These are phyloP conservation scores for Hymenoscyphus fructigenus DNA, from an alignment of 2,329 filamentous ascomycete genomes.

Conservation along the genomic window DNA sequence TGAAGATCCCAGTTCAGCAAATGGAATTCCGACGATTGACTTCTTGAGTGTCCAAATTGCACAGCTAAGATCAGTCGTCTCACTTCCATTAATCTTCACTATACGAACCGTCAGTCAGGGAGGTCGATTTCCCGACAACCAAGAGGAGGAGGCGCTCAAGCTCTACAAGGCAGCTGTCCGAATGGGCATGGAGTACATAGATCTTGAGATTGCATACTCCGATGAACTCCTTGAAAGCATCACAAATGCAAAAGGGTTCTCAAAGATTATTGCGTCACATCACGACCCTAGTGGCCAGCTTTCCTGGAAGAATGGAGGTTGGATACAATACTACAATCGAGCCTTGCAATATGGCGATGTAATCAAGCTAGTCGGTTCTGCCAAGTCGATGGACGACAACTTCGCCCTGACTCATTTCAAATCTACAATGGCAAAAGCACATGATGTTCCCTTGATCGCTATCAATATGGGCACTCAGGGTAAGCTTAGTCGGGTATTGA, in stretches of 20 bases:
- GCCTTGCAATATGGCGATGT: conserved; percentile 88
- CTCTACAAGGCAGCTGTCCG: conserved; percentile 79
- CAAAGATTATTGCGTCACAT: conserved; percentile 90
- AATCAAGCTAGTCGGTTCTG: conserved; percentile 89
- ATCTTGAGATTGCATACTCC: conserved; percentile 86
- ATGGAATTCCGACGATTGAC: conserved; percentile 62
- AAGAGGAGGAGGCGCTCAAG: conserved; percentile 65
- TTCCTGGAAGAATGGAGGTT: conserved; percentile 90
- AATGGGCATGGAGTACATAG: conserved; percentile 87
- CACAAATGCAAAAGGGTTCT: conserved; percentile 63
- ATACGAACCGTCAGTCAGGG: conserved; percentile 83
- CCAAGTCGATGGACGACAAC: conserved; percentile 77
- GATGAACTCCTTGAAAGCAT: conserved; percentile 71
- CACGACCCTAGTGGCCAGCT: conserved; percentile 79
- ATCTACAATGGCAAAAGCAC: conserved; percentile 66
- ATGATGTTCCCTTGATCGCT: conserved; percentile 82
- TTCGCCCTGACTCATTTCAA: conserved; percentile 82
- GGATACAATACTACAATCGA: conserved; percentile 86
- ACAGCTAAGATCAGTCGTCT: conserved; percentile 68
- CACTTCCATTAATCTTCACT: conserved; percentile 87
- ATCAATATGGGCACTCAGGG: conserved; percentile 92
- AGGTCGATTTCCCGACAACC: conserved; percentile 79
- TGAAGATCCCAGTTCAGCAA: conserved; percentile 58
- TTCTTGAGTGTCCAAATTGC: conserved; percentile 82
- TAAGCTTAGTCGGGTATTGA: conserved; percentile 86